Percentiles rank a stretch among this genome's conserved stretches.
Conservation (phyloP, 192 early-diverging fungal species). For the Lunasporangiospora selenospora region DNA sequence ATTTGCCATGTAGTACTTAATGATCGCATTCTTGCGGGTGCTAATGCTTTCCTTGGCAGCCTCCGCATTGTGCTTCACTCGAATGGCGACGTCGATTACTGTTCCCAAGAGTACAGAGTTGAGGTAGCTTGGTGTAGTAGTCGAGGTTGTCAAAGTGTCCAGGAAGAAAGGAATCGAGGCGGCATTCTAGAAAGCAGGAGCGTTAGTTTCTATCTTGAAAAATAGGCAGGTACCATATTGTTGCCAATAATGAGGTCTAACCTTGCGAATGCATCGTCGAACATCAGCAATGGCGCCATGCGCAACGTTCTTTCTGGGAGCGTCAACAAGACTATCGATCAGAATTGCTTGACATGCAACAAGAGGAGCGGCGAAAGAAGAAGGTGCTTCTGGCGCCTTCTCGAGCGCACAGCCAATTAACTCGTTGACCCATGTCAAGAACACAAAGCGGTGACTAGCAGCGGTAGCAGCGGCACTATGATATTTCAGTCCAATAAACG, state of each 20-base stretch:
- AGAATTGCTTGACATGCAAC: slow-evolving; percentile 56
- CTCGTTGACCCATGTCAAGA: slow-evolving; percentile 70
- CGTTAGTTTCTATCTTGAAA: slow-evolving; percentile 15
- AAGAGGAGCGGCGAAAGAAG: slow-evolving; percentile 32
- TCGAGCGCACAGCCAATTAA: slow-evolving; percentile 50
- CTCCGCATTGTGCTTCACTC: slow-evolving; percentile 45
- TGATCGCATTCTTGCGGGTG: slow-evolving; percentile 52
- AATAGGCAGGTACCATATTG: background rate
- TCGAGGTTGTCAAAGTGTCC: slow-evolving; percentile 48
- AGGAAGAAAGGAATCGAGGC: slow-evolving; percentile 60
- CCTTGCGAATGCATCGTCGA: slow-evolving; percentile 63
- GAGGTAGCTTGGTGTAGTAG: slow-evolving; percentile 51
- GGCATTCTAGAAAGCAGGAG: slow-evolving; percentile 52
- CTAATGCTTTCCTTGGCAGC: slow-evolving; percentile 45
- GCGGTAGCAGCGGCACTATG: slow-evolving; percentile 53
- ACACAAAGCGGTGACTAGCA: slow-evolving; percentile 62
- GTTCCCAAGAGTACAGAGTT: slow-evolving; percentile 69
- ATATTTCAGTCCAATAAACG: background rate
- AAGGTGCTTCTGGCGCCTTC: slow-evolving; percentile 15
- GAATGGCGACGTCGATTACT: slow-evolving; percentile 62
- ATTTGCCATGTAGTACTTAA: slow-evolving; percentile 65
- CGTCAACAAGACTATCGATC: slow-evolving; percentile 56
- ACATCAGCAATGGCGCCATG: slow-evolving; percentile 60
- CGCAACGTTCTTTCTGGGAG: slow-evolving; percentile 59
- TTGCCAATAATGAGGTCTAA: slow-evolving; percentile 1